These are phyloP conservation scores for Coniochaeta hoffmannii DNA, from an alignment of 2,329 filamentous ascomycete genomes.

Conservation along the genomic window DNA sequence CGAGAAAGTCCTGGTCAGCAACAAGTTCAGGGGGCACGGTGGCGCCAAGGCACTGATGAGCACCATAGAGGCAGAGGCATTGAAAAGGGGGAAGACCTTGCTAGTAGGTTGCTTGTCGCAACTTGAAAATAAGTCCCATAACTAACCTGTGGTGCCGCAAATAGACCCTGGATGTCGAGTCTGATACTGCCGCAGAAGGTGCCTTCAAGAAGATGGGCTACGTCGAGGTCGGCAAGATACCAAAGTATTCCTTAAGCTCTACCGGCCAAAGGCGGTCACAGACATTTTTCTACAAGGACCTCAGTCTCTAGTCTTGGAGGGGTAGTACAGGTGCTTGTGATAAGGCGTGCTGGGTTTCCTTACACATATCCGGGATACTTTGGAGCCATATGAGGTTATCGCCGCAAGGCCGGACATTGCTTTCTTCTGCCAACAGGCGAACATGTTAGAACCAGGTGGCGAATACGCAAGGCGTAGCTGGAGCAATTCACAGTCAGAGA, in stretches of 20 bases:
- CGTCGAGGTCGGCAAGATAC: conserved; percentile 45
- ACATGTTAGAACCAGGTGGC: background rate
- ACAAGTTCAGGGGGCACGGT: conserved; percentile 40
- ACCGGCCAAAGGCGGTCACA: conserved; percentile 35
- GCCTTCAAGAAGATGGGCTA: conserved; percentile 52
- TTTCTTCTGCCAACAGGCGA: background rate
- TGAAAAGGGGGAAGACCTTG: conserved; percentile 37
- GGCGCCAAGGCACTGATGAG: conserved; percentile 43
- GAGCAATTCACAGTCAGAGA: background rate
- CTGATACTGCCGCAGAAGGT: conserved; percentile 37
- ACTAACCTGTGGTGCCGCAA: background rate
- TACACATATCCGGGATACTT: background rate
- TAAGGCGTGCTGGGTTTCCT: background rate
- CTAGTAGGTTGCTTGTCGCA: conserved; percentile 35
- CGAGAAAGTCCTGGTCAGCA: conserved; percentile 51
- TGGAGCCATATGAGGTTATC: background rate
- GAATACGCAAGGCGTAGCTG: background rate
- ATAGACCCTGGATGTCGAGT: conserved; percentile 14
- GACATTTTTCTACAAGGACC: conserved; percentile 53
- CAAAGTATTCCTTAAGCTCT: conserved; percentile 43
- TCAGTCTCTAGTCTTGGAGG: conserved; percentile 19
- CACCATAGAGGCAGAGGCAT: conserved; percentile 48
- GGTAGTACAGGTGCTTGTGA: background rate
- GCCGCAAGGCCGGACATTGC: background rate
- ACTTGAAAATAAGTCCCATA: background rate